These are phyloP conservation scores for Pseudoneurospora amorphoporcata DNA, from an alignment of 495 filamentous ascomycete genomes.

Conservation along the genomic window DNA sequence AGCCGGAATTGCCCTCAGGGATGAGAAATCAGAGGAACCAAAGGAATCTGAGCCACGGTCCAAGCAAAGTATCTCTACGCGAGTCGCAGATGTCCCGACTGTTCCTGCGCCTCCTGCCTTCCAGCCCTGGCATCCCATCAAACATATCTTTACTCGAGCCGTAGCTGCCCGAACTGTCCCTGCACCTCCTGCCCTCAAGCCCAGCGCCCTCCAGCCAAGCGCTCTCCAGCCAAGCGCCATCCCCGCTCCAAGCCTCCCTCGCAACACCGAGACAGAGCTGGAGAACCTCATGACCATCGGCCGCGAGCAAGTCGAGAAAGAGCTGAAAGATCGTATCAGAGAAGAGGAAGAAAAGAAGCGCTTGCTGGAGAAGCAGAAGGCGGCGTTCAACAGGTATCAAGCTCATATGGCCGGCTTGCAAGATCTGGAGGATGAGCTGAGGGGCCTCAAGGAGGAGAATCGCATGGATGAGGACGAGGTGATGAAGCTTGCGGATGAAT, in stretches of 20 bases:
- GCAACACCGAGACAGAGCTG: background rate
- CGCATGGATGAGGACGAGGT: background rate
- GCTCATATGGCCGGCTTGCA: background rate
- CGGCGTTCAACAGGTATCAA: background rate
- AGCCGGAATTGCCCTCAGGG: background rate
- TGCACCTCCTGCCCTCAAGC: too few relatives aligned
- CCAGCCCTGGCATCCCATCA: too few relatives aligned
- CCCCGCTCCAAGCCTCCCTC: background rate
- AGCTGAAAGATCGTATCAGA: background rate
- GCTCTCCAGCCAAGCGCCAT: background rate
- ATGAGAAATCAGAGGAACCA: background rate
- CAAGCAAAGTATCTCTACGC: too few relatives aligned
- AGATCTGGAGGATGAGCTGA: background rate
- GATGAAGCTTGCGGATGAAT: background rate
- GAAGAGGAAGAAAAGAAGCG: background rate
- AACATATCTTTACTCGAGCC: too few relatives aligned
- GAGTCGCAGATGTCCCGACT: too few relatives aligned
- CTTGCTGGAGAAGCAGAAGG: background rate
- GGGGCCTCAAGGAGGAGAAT: background rate
- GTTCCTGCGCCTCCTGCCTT: too few relatives aligned
- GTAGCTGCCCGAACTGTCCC: too few relatives aligned
- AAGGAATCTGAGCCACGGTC: too few relatives aligned
- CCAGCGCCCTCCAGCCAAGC: too few relatives aligned
- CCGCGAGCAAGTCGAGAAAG: background rate
- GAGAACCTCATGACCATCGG: background rate